Base-by-base conservation (phyloP, 202 grass and related monocot species). In the Zoysia matrella region DNA sequence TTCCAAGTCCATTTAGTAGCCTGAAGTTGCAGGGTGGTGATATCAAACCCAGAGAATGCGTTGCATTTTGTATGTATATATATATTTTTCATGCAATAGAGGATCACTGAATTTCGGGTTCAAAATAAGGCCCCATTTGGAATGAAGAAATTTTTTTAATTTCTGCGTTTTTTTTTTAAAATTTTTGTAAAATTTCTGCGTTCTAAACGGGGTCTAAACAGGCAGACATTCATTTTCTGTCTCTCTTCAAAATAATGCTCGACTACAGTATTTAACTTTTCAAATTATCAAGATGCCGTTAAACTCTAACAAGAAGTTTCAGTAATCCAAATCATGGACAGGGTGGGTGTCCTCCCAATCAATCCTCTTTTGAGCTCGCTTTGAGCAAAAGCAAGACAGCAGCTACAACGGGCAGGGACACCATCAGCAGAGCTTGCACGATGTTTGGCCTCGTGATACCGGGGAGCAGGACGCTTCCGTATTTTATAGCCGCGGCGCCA, bases 391-490 rank as follows among this genome's bases (percentile, higher is more conserved):
- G 54, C 49, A 95, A 41, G 54, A 83, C 77, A 14, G 90, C 90
- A 58, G 87, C 90, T 3, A 74, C 84, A 10, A 91, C 80, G 12
- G 92, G 95, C 54, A 98, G 76, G 43, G 80, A 91, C 56, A 98
- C 89, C 92, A 93, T 91, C 8, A 91, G 55, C 61, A 95, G 85
- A 71, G 88, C 95, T 83, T 91, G 79, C 9, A 88, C 47, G 43
- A 98, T 85, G 77, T 93, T 90, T 1, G 95, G 90, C 75, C 80
- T 86, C 49, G 92, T 93, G 77, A 95, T 84, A 52, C 88, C 86
- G 52, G 95, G 95, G 40, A 98, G 83, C 84, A 93, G 72, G 49
- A 91, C 62, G 79, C 90, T 98, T 41, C 95, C 92, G 55, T 98
- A 98, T 72, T 98, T 98, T 4, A 95, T 55, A 14, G 87, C 90